Percentiles rank a stretch among this genome's conserved stretches.
Evolutionary conservation across 2,329 filamentous ascomycete genomes (phyloP).

Genomic region (Penicillium sclerotiorum): DNA sequence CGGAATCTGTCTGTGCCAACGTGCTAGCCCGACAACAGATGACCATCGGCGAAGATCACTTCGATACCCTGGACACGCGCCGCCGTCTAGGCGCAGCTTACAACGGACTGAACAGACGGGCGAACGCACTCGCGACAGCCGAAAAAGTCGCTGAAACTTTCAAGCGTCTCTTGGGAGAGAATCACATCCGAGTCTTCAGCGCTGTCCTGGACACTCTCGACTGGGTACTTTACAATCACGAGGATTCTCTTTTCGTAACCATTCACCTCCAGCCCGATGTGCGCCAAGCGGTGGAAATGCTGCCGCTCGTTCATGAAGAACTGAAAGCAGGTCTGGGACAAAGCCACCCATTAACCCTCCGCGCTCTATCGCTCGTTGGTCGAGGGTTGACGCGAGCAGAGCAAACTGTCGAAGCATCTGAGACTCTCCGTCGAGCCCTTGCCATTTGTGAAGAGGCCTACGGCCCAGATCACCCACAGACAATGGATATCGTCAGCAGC

Average conservation of each 20-base stretch:
- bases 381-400: conserved; percentile 22
- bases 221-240: conserved; percentile 25
- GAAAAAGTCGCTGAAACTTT: conserved; percentile 26
- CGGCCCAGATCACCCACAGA: conserved; percentile 29
- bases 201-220: conserved; percentile 27
- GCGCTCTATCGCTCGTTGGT: conserved; percentile 27
- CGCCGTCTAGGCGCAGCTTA: conserved; percentile 31
- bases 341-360: conserved; percentile 27
- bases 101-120: conserved; percentile 21
- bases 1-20: conserved; percentile 34
- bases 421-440: conserved; percentile 34
- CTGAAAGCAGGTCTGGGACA: conserved; percentile 23
- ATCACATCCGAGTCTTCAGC: conserved; percentile 28
- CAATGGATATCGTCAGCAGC: conserved; percentile 29
- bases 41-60: conserved; percentile 33
- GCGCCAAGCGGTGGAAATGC: conserved; percentile 19
- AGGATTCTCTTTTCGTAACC: conserved; percentile 4
- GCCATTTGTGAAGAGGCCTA: conserved; percentile 30
- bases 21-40: conserved; percentile 37
- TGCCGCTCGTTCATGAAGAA: conserved; percentile 23
- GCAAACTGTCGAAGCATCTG: conserved; percentile 25
- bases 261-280: conserved; percentile 17
- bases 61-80: conserved; percentile 34
- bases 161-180: conserved; percentile 28
- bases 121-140: conserved; percentile 26